phyloP scores from a whole-genome alignment of 2,329 filamentous ascomycete genomes.

The Fonsecaea monophora region DNA sequence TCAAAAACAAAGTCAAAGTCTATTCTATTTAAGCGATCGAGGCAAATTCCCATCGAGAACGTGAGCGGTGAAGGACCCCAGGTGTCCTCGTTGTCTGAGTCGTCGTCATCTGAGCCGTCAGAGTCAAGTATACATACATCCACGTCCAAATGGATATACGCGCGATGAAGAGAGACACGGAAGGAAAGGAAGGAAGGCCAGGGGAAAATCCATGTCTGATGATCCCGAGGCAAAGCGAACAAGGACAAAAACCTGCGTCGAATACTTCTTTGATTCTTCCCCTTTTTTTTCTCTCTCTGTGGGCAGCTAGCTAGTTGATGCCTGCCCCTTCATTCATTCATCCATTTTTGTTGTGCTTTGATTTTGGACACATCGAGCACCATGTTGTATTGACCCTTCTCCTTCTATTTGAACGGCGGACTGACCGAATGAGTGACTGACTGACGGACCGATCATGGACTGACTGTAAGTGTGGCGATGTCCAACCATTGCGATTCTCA shows the following conservation, averaged over 20 bases:
- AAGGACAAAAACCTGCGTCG: neutral
- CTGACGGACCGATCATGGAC: neutral
- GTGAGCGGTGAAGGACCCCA: no score
- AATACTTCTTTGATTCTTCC: no score
- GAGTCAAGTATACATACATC: no score
- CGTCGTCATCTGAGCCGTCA: no score
- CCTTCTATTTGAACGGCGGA: neutral
- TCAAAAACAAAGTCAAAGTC: no score
- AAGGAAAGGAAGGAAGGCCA: neutral
- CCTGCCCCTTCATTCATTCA: neutral
- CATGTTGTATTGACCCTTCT: neutral
- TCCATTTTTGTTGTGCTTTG: neutral
- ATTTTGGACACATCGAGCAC: neutral
- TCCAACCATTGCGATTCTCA: neutral
- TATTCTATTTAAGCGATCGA: no score
- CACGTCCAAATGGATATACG: neutral
- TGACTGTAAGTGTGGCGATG: neutral
- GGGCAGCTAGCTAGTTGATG: constrained; percentile 3
- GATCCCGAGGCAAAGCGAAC: neutral
- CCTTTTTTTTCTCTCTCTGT: neutral
- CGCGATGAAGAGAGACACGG: neutral
- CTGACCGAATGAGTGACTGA: neutral
- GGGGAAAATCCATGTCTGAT: neutral
- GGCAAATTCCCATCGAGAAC: no score
- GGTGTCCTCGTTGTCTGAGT: neutral